Conservation (phyloP, 1,139 yeast species). For the Martiniozyma asiatica region DNA sequence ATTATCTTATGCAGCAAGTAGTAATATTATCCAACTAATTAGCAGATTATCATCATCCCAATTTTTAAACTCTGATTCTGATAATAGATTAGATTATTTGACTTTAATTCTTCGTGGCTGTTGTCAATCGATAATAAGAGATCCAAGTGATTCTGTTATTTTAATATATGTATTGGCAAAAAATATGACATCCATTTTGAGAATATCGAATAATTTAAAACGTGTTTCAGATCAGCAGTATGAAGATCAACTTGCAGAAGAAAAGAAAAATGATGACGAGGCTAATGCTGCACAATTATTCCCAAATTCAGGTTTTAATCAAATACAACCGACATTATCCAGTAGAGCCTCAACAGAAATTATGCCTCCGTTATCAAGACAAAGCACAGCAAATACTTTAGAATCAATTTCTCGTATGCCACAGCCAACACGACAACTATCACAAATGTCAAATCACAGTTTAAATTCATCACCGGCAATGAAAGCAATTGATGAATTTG, state of each 20-base stretch:
- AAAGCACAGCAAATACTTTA: slow-evolving; percentile 10
- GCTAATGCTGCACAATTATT: not conserved
- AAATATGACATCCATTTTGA: slow-evolving; percentile 20
- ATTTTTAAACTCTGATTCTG: slow-evolving; percentile 26
- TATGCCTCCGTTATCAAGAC: slow-evolving; percentile 9
- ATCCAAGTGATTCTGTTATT: slow-evolving; percentile 41
- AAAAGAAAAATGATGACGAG: slow-evolving; percentile 8
- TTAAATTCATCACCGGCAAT: not conserved
- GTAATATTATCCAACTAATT: slow-evolving; percentile 43
- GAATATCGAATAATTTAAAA: slow-evolving; percentile 11
- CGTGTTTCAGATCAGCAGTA: slow-evolving; percentile 13
- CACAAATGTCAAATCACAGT: slow-evolving; percentile 9
- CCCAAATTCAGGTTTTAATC: not conserved
- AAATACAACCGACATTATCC: not conserved
- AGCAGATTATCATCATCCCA: slow-evolving; percentile 30
- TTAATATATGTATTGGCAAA: slow-evolving; percentile 41
- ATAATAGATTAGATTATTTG: slow-evolving; percentile 44
- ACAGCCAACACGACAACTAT: slow-evolving; percentile 5
- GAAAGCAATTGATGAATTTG: not conserved
- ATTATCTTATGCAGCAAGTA: slow-evolving; percentile 49
- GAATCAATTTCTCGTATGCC: slow-evolving; percentile 10
- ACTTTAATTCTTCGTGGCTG: slow-evolving; percentile 46
- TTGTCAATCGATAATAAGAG: slow-evolving; percentile 36
- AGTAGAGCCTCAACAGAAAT: slow-evolving; percentile 4
- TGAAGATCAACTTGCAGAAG: slow-evolving; percentile 5